Conservation (phyloP, 2,329 filamentous ascomycete species). For the Tolypocladium ovalisporum region DNA sequence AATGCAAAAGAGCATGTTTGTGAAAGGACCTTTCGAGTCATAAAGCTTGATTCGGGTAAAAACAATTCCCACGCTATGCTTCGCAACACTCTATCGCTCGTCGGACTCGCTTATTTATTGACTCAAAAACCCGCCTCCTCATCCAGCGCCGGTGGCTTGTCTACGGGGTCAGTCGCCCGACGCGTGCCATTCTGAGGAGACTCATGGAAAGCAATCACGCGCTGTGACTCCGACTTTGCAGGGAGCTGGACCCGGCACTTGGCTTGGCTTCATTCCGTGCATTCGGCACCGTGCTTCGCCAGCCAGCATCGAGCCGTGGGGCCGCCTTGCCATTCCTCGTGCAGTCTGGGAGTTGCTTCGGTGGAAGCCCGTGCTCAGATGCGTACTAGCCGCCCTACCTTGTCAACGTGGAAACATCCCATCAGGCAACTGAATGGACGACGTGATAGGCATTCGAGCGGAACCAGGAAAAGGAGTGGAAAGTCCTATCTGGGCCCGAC, state of each 20-base stretch:
- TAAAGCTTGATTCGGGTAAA: neutral
- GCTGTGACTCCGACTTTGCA: neutral
- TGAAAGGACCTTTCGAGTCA: neutral
- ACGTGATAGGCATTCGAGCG: neutral
- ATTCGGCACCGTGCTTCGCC: neutral
- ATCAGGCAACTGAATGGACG: neutral
- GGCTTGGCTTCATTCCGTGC: neutral
- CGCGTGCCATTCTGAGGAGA: neutral
- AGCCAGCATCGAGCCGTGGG: neutral
- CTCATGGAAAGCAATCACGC: neutral
- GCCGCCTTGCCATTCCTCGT: neutral
- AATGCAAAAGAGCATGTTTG: neutral
- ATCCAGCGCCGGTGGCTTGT: neutral
- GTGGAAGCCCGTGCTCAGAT: conserved; percentile 4
- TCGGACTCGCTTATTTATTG: neutral
- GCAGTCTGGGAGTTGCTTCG: conserved; percentile 5
- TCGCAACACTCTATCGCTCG: neutral
- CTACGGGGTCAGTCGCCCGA: neutral
- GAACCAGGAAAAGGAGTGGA: neutral
- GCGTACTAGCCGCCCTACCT: neutral
- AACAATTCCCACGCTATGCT: neutral
- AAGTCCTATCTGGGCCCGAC: neutral
- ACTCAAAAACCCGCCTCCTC: neutral
- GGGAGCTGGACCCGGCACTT: neutral
- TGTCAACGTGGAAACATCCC: neutral